Percentiles rank a stretch among this genome's conserved stretches.
These are phyloP conservation scores for Beta corolliflora DNA, from an alignment of 179 eudicot species.

Conservation along the genomic window DNA sequence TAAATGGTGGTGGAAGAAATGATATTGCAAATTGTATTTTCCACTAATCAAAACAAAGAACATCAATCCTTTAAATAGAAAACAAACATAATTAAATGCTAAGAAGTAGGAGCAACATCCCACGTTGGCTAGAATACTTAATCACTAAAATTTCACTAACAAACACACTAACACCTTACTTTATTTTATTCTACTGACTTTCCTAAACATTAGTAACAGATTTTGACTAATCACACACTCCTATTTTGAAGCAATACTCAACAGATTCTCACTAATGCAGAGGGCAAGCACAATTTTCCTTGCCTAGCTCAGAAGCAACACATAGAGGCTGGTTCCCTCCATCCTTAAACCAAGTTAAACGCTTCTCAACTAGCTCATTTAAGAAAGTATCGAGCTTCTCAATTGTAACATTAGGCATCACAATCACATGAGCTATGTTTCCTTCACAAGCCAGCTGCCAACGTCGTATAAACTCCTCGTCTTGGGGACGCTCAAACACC, in stretches of 20 bases:
- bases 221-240: too few species aligned
- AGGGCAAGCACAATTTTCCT: conserved; percentile 51
- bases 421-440: conserved; percentile 71
- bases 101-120: too few species aligned
- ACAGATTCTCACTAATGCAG: conserved; percentile 34
- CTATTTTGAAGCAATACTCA: neutral
- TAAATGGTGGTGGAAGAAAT: too few species aligned
- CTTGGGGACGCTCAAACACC: conserved; percentile 73
- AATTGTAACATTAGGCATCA: conserved; percentile 74
- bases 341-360: conserved; percentile 59
- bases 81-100: too few species aligned
- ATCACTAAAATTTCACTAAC: too few species aligned
- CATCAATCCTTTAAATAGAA: too few species aligned
- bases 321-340: conserved; percentile 56
- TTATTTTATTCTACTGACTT: too few species aligned
- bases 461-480: conserved; percentile 61
- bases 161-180: too few species aligned
- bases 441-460: conserved; percentile 84
- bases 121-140: too few species aligned
- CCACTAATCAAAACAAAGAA: too few species aligned
- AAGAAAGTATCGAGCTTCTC: conserved; percentile 61
- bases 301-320: conserved; percentile 61
- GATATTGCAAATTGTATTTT: too few species aligned
- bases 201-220: too few species aligned
- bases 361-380: conserved; percentile 47